phyloP scores from a whole-genome alignment of 306 rosid genomes.

The Arachis hypogaea region DNA sequence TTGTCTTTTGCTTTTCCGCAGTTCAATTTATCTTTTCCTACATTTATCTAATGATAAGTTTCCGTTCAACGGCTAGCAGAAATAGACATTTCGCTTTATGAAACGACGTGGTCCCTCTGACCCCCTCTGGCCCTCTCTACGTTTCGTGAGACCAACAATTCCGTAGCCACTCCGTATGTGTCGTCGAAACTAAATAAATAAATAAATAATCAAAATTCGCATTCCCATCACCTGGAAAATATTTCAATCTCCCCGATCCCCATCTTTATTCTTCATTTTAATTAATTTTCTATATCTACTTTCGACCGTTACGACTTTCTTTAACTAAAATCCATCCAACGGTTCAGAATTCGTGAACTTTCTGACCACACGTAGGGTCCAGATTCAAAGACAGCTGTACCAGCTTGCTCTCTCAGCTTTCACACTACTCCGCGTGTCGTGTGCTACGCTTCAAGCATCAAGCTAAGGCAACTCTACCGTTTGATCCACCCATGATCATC shows the following conservation, averaged over 20 bases:
- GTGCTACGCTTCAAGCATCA: not conserved
- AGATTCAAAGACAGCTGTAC: constrained; percentile 38
- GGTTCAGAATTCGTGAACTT: not conserved
- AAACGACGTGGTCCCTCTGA: constrained; percentile 32
- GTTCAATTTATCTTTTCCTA: not conserved
- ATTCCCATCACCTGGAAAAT: not conserved
- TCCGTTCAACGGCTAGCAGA: constrained; percentile 34
- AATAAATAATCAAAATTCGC: constrained; percentile 11
- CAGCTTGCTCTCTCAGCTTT: constrained; percentile 37
- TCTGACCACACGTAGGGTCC: constrained; percentile 8
- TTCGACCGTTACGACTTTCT: constrained; percentile 51
- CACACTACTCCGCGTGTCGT: constrained; percentile 33
- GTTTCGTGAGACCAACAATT: not conserved
- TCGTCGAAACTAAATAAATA: constrained; percentile 20
- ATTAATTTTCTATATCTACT: not conserved
- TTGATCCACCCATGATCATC: not conserved
- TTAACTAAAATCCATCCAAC: constrained; percentile 19
- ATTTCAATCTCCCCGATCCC: not conserved
- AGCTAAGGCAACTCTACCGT: constrained; percentile 38
- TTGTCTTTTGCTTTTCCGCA: not conserved
- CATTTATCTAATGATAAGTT: not conserved
- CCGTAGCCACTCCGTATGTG: constrained; percentile 3
- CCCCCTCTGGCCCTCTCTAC: not conserved
- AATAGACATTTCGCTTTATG: not conserved
- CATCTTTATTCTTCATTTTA: not conserved